phyloP scores from a whole-genome alignment of 2,329 filamentous ascomycete genomes.

The Alternaria longipes region DNA sequence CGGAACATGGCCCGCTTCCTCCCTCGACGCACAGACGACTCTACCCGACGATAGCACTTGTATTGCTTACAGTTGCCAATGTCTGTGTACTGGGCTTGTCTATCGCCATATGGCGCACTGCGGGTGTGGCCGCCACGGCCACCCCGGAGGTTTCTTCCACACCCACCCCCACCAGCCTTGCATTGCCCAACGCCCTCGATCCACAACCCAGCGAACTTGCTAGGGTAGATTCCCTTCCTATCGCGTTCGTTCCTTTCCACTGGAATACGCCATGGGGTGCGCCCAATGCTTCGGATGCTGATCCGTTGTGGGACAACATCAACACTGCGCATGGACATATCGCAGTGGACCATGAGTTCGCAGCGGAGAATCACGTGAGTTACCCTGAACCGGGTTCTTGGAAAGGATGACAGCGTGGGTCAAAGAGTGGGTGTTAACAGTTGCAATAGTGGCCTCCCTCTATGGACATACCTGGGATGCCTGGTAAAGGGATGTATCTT shows the following conservation, averaged over 20 bases:
- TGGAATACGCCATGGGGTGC: conserved; percentile 17
- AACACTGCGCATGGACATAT: conserved; percentile 39
- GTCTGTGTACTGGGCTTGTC: conserved; percentile 7
- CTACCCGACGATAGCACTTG: conserved; percentile 3
- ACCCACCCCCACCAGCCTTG: background rate
- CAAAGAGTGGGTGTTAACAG: background rate
- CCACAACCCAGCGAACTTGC: conserved; percentile 2
- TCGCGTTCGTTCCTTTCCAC: conserved; percentile 5
- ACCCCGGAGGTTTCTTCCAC: background rate
- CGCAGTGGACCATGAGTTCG: conserved; percentile 36
- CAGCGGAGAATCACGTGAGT: conserved; percentile 23
- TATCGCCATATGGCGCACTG: conserved; percentile 6
- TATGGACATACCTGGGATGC: conserved; percentile 15
- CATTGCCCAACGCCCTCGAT: background rate
- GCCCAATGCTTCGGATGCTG: conserved; percentile 22
- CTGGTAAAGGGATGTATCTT: conserved; percentile 22
- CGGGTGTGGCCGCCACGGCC: background rate
- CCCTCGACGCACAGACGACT: conserved; percentile 1
- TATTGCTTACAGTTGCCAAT: conserved; percentile 3
- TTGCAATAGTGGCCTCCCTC: conserved; percentile 6
- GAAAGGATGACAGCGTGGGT: background rate
- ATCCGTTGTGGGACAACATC: conserved; percentile 37
- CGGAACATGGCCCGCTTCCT: background rate
- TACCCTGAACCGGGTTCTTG: background rate
- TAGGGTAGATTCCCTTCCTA: conserved; percentile 8